A percentile compares a stretch with the other conserved stretches of the same genome.
phyloP scores from a whole-genome alignment of 2,329 filamentous ascomycete species.

The Plenodomus tracheiphilus region DNA sequence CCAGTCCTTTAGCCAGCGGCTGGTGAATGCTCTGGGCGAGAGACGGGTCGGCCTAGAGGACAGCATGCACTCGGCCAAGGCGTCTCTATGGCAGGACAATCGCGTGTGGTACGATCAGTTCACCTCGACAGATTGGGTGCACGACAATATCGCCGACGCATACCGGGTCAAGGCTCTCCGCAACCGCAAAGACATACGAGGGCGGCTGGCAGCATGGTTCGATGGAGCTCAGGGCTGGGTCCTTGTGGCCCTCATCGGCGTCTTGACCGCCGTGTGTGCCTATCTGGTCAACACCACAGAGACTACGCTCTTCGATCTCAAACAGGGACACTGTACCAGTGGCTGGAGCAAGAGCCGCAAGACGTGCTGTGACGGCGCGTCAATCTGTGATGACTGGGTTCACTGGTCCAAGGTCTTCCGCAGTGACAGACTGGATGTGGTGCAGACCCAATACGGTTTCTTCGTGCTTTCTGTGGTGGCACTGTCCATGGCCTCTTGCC shows the following conservation, averaged over 20 bases:
- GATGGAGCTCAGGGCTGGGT: slow-evolving; percentile 95
- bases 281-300: slow-evolving; percentile 91
- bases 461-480: slow-evolving; percentile 74
- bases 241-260: slow-evolving; percentile 84
- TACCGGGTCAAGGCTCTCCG: slow-evolving; percentile 84
- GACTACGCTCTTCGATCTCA: slow-evolving; percentile 82
- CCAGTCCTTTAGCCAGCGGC: slow-evolving; percentile 48
- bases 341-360: slow-evolving; percentile 75
- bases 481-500: slow-evolving; percentile 72
- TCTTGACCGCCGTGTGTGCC: slow-evolving; percentile 80
- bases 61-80: slow-evolving; percentile 65
- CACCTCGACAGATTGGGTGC: slow-evolving; percentile 96
- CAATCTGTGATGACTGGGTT: slow-evolving; percentile 62
- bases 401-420: slow-evolving; percentile 65
- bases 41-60: slow-evolving; percentile 56
- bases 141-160: slow-evolving; percentile 93
- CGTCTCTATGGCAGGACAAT: slow-evolving; percentile 73
- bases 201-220: slow-evolving; percentile 74
- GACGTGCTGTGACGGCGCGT: slow-evolving; percentile 62
- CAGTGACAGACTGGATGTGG: slow-evolving; percentile 51
- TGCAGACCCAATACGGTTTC: slow-evolving; percentile 75
- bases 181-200: slow-evolving; percentile 79
- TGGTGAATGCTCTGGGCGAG: slow-evolving; percentile 61
- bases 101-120: slow-evolving; percentile 99
- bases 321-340: slow-evolving; percentile 79